These are phyloP conservation scores for Xylaria sp. DNA, from an alignment of 2,329 filamentous ascomycete species.

Conservation along the genomic window DNA sequence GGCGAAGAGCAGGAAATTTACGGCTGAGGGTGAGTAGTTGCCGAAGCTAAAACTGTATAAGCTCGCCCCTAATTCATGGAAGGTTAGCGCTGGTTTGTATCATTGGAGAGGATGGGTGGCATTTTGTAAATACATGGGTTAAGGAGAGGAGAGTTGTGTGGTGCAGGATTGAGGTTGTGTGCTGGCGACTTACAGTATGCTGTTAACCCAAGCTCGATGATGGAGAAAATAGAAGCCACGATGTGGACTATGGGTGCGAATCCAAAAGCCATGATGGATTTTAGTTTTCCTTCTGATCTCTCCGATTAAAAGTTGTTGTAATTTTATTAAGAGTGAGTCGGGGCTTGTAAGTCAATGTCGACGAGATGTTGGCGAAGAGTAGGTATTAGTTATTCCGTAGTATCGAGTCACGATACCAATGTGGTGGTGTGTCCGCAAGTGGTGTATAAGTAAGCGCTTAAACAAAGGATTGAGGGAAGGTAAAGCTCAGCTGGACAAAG, in stretches of 20 bases:
- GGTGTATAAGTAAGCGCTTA: not conserved
- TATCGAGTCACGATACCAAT: slow-evolving; percentile 1
- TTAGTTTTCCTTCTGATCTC: not conserved
- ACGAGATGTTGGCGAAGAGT: not conserved
- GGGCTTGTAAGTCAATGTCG: not conserved
- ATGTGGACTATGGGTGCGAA: slow-evolving; percentile 72
- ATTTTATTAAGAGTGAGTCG: not conserved
- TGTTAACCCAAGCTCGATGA: slow-evolving; percentile 80
- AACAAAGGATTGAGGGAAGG: not conserved
- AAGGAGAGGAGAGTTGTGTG: slow-evolving; percentile 11
- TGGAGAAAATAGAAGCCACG: slow-evolving; percentile 72
- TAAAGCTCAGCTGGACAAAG: not conserved
- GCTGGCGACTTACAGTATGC: slow-evolving; percentile 69
- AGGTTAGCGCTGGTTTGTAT: not conserved
- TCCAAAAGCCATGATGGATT: slow-evolving; percentile 59
- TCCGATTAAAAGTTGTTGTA: not conserved
- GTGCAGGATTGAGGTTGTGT: not conserved
- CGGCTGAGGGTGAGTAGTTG: slow-evolving; percentile 60
- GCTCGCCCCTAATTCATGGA: slow-evolving; percentile 60
- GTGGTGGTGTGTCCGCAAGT: not conserved
- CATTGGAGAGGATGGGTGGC: not conserved
- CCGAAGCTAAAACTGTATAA: slow-evolving; percentile 51
- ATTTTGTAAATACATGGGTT: not conserved
- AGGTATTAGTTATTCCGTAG: not conserved
- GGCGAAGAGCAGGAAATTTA: slow-evolving; percentile 84